Percentiles rank a stretch among this genome's conserved stretches.
Conservation (phyloP, 1,139 yeast species). For the Blastobotrys indianensis region DNA sequence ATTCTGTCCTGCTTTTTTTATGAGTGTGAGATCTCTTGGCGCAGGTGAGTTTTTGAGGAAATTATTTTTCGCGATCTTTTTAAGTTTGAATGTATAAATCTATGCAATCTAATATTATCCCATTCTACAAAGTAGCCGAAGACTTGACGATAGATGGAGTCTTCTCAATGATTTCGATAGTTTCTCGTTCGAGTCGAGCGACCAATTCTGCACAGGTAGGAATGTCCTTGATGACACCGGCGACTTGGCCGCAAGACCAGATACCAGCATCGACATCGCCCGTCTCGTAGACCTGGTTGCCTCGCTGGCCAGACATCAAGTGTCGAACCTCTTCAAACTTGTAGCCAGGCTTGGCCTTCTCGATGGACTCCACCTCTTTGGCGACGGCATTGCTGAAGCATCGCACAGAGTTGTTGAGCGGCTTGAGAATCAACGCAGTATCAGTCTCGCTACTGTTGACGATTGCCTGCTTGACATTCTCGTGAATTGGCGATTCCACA, state of each 20-base stretch:
- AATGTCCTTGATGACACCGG: conserved; percentile 30
- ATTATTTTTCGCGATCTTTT: too few species aligned
- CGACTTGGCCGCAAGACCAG: conserved; percentile 34
- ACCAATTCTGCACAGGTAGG: conserved; percentile 31
- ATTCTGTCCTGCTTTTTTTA: too few species aligned
- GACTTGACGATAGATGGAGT: conserved; percentile 4
- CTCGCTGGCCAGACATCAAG: conserved; percentile 32
- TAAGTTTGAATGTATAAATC: background rate
- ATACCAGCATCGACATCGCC: conserved; percentile 33
- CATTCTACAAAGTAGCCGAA: conserved; percentile 3
- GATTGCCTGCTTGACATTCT: conserved; percentile 31
- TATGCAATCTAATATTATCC: background rate
- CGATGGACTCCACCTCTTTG: conserved; percentile 27
- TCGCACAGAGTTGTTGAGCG: conserved; percentile 32
- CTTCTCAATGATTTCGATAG: conserved; percentile 15
- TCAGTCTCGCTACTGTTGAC: conserved; percentile 31
- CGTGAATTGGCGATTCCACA: conserved; percentile 33
- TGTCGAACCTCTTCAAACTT: conserved; percentile 27
- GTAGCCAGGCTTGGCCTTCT: conserved; percentile 21
- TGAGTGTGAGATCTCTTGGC: too few species aligned
- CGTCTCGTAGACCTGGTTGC: conserved; percentile 28
- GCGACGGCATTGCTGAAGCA: conserved; percentile 32
- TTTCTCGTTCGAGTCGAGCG: conserved; percentile 25
- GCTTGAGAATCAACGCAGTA: conserved; percentile 29
- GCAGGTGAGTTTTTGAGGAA: too few species aligned